Evolutionary conservation across 2,329 filamentous ascomycete species (phyloP).

Genomic region (Metarhizium anisopliae): DNA sequence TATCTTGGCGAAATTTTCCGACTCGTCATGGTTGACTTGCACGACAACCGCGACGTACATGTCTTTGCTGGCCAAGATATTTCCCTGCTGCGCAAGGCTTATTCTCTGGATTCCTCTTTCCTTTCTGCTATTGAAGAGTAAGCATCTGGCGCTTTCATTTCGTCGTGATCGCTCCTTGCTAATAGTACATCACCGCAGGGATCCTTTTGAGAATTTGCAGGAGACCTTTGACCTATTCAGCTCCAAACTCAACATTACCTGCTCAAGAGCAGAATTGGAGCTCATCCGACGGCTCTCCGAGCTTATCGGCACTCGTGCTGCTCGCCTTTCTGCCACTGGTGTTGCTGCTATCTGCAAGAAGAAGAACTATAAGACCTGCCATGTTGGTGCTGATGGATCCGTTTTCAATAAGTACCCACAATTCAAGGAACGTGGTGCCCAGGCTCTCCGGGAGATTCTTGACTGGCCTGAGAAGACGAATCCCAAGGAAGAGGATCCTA

Average conservation of each 20-base stretch:
- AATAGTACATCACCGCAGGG: slow-evolving; percentile 37
- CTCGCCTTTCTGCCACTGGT: slow-evolving; percentile 86
- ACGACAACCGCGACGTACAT: slow-evolving; percentile 64
- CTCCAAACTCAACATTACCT: slow-evolving; percentile 61
- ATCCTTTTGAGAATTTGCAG: slow-evolving; percentile 89
- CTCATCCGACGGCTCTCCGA: slow-evolving; percentile 83
- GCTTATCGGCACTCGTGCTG: slow-evolving; percentile 88
- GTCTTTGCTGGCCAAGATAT: slow-evolving; percentile 84
- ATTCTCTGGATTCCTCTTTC: slow-evolving; percentile 88
- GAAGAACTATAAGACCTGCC: slow-evolving; percentile 79
- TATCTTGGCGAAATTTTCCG: slow-evolving; percentile 95
- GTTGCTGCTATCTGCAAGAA: slow-evolving; percentile 95
- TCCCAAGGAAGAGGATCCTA: slow-evolving; percentile 69
- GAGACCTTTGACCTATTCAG: slow-evolving; percentile 80
- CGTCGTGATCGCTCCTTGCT: neutral
- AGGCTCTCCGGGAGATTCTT: slow-evolving; percentile 86
- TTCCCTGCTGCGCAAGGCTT: slow-evolving; percentile 70
- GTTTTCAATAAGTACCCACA: slow-evolving; percentile 99
- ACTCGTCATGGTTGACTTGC: slow-evolving; percentile 72
- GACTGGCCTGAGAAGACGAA: slow-evolving; percentile 73
- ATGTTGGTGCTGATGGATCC: slow-evolving; percentile 92
- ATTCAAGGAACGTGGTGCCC: slow-evolving; percentile 87
- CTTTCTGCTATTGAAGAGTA: slow-evolving; percentile 85
- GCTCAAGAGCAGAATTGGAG: slow-evolving; percentile 73
- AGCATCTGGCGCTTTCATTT: slow-evolving; percentile 18